These are phyloP conservation scores for Casuarina cunninghamiana DNA, from an alignment of 306 rosid genomes.

Conservation along the genomic window DNA sequence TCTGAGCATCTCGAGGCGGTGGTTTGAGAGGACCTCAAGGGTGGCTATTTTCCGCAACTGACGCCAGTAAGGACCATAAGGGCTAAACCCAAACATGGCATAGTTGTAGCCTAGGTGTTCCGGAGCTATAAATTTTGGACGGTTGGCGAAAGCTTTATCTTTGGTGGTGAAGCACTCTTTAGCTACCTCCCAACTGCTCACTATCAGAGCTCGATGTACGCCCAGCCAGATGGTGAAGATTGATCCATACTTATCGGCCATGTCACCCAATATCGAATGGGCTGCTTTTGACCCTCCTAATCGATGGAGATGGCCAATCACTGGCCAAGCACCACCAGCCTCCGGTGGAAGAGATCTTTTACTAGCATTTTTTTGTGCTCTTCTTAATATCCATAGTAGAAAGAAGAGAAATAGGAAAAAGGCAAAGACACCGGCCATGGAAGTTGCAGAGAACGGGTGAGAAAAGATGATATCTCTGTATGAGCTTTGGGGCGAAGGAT, in stretches of 20 bases:
- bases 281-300: not conserved
- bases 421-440: not conserved
- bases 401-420: not conserved
- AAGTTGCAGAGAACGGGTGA: not conserved
- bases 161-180: conserved; percentile 9
- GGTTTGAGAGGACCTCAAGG: conserved; percentile 17
- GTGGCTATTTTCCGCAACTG: conserved; percentile 6
- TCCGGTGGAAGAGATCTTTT: not conserved
- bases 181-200: not conserved
- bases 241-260: not conserved
- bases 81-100: not conserved
- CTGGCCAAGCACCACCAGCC: conserved; percentile 14
- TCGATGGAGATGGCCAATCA: conserved; percentile 28
- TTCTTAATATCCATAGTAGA: not conserved
- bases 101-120: not conserved
- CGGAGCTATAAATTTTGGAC: not conserved
- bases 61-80: not conserved
- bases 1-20: conserved; percentile 22
- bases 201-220: not conserved
- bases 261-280: not conserved
- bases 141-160: not conserved
- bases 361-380: not conserved
- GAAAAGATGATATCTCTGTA: too few relatives aligned
- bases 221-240: not conserved
- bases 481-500: not conserved